Conservation (phyloP, 2,329 filamentous ascomycete species). For the Lomentospora prolificans region DNA sequence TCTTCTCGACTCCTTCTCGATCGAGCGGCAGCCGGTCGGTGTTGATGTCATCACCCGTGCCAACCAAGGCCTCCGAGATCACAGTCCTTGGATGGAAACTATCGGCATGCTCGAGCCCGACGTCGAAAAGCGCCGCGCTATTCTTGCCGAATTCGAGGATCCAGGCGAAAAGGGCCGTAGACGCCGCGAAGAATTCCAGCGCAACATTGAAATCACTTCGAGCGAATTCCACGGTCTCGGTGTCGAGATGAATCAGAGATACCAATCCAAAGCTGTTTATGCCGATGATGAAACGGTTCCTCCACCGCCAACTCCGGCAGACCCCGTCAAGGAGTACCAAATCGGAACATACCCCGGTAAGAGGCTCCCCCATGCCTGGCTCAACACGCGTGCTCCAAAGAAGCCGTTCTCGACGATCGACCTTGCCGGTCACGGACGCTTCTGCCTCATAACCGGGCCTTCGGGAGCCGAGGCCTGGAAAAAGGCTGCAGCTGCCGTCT, state of each 20-base stretch:
- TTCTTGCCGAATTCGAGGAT: slow-evolving; percentile 31
- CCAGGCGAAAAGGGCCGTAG: slow-evolving; percentile 24
- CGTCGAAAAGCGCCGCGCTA: slow-evolving; percentile 25
- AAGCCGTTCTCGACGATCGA: slow-evolving; percentile 46
- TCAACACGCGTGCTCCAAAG: slow-evolving; percentile 37
- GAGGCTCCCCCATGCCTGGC: slow-evolving; percentile 53
- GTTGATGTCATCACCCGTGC: slow-evolving; percentile 39
- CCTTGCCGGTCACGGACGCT: slow-evolving; percentile 44
- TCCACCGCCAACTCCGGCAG: slow-evolving; percentile 17
- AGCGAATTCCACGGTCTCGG: slow-evolving; percentile 47
- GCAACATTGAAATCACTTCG: slow-evolving; percentile 29
- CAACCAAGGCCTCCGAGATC: slow-evolving; percentile 46
- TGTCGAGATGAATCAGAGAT: slow-evolving; percentile 50
- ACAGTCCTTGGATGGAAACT: slow-evolving; percentile 33
- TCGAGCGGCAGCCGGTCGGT: slow-evolving; percentile 41
- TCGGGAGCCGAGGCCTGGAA: slow-evolving; percentile 48
- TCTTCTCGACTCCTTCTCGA: slow-evolving; percentile 32
- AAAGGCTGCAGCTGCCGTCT: slow-evolving; percentile 31
- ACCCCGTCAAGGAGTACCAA: slow-evolving; percentile 31
- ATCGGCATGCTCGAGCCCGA: slow-evolving; percentile 32
- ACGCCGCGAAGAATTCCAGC: slow-evolving; percentile 27
- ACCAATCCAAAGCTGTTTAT: slow-evolving; percentile 35
- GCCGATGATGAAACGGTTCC: slow-evolving; percentile 27
- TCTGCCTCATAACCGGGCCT: slow-evolving; percentile 37
- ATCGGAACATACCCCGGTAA: slow-evolving; percentile 48